Conservation (phyloP, 495 filamentous ascomycete genomes). For the Cladorrhinum samala region DNA sequence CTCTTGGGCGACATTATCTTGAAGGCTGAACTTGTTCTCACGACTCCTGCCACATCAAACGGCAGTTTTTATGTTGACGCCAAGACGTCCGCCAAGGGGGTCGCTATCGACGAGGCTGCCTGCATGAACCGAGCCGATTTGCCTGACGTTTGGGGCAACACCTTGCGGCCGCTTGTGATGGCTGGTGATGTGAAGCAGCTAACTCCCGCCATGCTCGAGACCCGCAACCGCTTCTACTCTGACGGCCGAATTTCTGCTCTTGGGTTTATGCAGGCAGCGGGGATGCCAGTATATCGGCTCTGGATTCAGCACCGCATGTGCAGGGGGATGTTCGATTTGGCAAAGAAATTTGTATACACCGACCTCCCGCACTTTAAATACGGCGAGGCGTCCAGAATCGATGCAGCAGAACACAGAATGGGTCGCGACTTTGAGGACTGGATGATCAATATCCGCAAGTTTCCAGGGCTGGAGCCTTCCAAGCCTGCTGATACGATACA, state of each 20-base stretch:
- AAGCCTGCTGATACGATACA: background rate
- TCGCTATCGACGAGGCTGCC: constrained; percentile 21
- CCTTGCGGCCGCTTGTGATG: constrained; percentile 6
- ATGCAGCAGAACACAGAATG: background rate
- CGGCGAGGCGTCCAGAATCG: background rate
- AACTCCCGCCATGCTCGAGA: background rate
- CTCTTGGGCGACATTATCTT: background rate
- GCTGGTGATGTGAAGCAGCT: constrained; percentile 11
- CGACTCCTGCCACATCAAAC: constrained; percentile 3
- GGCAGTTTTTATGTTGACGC: background rate
- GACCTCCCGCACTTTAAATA: background rate
- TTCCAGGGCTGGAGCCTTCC: background rate
- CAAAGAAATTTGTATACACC: background rate
- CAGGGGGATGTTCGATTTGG: background rate
- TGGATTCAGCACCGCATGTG: background rate
- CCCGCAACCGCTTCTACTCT: background rate
- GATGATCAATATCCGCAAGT: background rate
- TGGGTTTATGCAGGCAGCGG: background rate
- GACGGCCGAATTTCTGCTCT: background rate
- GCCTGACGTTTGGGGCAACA: constrained; percentile 13
- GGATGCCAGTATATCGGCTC: background rate
- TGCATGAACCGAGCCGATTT: constrained; percentile 12
- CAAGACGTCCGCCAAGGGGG: constrained; percentile 7
- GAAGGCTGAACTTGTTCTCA: constrained; percentile 3
- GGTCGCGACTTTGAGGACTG: background rate